Evolutionary conservation across 1,284 basidiomycete species (phyloP).

Genomic region (Rhodotorula sp.): DNA sequence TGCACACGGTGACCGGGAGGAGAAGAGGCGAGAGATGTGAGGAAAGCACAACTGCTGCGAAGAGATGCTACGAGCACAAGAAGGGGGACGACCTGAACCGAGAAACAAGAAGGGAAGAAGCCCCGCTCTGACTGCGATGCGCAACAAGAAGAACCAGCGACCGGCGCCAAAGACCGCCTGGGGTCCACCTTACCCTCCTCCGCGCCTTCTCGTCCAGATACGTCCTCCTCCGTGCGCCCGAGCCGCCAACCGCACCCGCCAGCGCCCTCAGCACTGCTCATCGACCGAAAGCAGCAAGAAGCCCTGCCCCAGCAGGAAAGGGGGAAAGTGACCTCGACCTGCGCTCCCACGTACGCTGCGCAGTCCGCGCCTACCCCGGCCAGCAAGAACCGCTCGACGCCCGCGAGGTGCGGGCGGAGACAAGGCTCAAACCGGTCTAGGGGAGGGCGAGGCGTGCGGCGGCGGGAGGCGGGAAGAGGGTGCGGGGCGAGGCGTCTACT

Average conservation of each 20-base stretch:
- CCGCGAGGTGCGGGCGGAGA: conserved; percentile 11
- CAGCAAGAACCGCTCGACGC: conserved; percentile 20
- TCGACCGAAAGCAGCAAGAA: not conserved
- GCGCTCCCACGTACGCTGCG: not conserved
- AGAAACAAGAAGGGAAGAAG: not conserved
- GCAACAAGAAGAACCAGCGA: not conserved
- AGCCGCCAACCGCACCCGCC: no score
- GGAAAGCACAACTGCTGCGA: not conserved
- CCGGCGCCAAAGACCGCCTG: conserved; percentile 6
- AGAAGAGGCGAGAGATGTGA: no score
- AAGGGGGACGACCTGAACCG: no score
- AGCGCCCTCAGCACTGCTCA: not conserved
- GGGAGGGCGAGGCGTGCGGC: not conserved
- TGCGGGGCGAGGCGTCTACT: not conserved
- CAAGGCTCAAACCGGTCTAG: conserved; percentile 10
- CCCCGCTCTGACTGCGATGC: no score
- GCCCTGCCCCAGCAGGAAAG: no score
- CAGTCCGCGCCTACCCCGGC: no score
- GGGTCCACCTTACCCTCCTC: conserved; percentile 17
- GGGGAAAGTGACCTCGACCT: no score
- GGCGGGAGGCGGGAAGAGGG: not conserved
- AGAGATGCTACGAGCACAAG: not conserved
- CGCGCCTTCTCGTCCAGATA: not conserved
- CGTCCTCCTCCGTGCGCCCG: not conserved
- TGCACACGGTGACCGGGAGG: no score